phyloP scores from a whole-genome alignment of 2,329 filamentous ascomycete species.

The Paraconiothyrium sp. region DNA sequence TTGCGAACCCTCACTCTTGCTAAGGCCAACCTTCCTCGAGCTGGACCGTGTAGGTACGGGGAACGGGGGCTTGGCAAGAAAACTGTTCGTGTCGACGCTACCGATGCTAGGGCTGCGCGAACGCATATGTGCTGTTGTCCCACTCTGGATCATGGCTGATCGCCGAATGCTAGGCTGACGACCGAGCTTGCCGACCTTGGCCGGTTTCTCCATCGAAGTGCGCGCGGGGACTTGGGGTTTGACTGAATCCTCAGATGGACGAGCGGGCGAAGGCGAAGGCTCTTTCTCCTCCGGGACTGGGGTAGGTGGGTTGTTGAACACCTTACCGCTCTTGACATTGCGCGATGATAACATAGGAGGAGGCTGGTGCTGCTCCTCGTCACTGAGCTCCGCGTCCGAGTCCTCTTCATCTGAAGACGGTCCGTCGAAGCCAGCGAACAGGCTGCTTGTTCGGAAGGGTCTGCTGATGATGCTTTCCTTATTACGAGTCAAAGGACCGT shows the following conservation, averaged over 20 bases:
- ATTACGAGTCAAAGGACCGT: conserved; percentile 72
- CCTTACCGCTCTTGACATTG: conserved; percentile 59
- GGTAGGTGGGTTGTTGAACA: conserved; percentile 51
- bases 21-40: conserved; percentile 76
- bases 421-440: conserved; percentile 87
- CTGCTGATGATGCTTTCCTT: conserved; percentile 70
- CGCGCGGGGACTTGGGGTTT: conserved; percentile 36
- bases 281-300: conserved; percentile 56
- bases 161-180: conserved; percentile 73
- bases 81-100: conserved; percentile 60
- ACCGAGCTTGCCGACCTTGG: conserved; percentile 48
- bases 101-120: conserved; percentile 72
- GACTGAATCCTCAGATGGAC: conserved; percentile 44
- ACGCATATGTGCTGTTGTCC: conserved; percentile 74
- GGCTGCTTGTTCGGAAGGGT: conserved; percentile 79
- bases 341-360: conserved; percentile 59
- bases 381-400: conserved; percentile 67
- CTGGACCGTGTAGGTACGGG: conserved; percentile 90
- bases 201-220: conserved; percentile 47
- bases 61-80: conserved; percentile 74
- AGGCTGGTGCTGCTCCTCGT: conserved; percentile 67
- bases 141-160: conserved; percentile 81
- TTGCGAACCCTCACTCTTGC: conserved; percentile 76
- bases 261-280: conserved; percentile 36
- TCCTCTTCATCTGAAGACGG: conserved; percentile 64